Evolutionary conservation across 2,329 filamentous ascomycete species (phyloP).

Genomic region (Dothiorella sarmentorum): DNA sequence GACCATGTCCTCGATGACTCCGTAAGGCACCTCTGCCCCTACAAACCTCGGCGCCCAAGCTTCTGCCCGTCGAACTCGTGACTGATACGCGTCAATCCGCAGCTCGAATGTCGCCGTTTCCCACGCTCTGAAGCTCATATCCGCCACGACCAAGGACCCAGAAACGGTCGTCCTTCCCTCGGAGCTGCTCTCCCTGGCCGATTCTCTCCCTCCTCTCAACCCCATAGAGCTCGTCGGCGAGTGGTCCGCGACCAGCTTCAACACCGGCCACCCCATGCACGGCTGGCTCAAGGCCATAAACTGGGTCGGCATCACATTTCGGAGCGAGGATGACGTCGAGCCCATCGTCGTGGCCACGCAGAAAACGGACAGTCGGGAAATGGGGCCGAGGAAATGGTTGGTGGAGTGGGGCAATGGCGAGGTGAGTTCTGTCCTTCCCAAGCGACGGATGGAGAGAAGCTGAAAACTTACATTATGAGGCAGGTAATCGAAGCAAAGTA

Average conservation of each 20-base stretch:
- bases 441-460: too few species aligned
- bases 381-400: background rate
- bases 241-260: constrained; percentile 29
- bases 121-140: too few species aligned
- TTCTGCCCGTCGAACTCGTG: too few species aligned
- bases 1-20: too few species aligned
- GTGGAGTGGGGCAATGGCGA: background rate
- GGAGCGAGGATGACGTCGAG: constrained; percentile 30
- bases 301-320: constrained; percentile 34
- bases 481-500: constrained; percentile 23
- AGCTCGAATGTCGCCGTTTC: too few species aligned
- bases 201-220: background rate
- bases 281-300: constrained; percentile 24
- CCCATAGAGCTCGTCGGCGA: constrained; percentile 24
- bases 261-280: constrained; percentile 28
- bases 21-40: too few species aligned
- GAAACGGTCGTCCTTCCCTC: background rate
- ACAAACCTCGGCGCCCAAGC: too few species aligned
- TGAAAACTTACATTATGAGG: background rate
- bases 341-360: constrained; percentile 25
- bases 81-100: too few species aligned
- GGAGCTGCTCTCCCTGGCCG: background rate
- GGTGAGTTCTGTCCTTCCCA: background rate
- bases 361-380: background rate
- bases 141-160: background rate